These are phyloP conservation scores for Ogataea nonfermentans DNA, from an alignment of 805 yeast species.

Conservation along the genomic window DNA sequence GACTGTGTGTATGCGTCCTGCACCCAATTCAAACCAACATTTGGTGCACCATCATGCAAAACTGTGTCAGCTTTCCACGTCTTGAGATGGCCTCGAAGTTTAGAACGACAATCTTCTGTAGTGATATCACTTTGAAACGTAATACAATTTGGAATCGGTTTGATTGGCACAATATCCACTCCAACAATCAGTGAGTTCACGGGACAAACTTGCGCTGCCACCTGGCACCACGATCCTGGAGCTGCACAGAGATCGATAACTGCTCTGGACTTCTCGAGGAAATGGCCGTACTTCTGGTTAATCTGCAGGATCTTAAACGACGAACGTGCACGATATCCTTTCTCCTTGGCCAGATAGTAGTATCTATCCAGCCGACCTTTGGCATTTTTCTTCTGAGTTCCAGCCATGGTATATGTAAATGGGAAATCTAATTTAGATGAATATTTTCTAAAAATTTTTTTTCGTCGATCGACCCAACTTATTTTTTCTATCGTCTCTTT, in stretches of 20 bases:
- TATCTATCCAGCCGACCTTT: slow-evolving; percentile 99
- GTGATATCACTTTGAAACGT: slow-evolving; percentile 97
- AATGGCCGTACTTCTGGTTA: slow-evolving; percentile 95
- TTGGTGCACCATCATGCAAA: slow-evolving; percentile 99
- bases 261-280: slow-evolving; percentile 89
- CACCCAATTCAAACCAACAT: slow-evolving; percentile 99
- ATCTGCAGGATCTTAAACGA: slow-evolving; percentile 93
- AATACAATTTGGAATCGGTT: slow-evolving; percentile 90
- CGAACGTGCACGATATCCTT: slow-evolving; percentile 98
- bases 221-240: slow-evolving; percentile 99
- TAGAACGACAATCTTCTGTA: slow-evolving; percentile 95
- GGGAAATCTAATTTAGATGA: neutral
- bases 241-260: slow-evolving; percentile 99
- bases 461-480: slow-evolving; percentile 6
- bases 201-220: slow-evolving; percentile 91
- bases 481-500: slow-evolving; percentile 3
- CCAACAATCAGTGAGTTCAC: slow-evolving; percentile 91
- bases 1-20: slow-evolving; percentile 99
- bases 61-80: slow-evolving; percentile 99
- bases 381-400: slow-evolving; percentile 92
- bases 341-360: slow-evolving; percentile 94
- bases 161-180: slow-evolving; percentile 98
- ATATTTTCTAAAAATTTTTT: slow-evolving; percentile 7
- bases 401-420: slow-evolving; percentile 38
- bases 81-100: slow-evolving; percentile 91